Evolutionary conservation across 805 yeast species (phyloP).

Genomic region (Starmerella khaoyaiensis): DNA sequence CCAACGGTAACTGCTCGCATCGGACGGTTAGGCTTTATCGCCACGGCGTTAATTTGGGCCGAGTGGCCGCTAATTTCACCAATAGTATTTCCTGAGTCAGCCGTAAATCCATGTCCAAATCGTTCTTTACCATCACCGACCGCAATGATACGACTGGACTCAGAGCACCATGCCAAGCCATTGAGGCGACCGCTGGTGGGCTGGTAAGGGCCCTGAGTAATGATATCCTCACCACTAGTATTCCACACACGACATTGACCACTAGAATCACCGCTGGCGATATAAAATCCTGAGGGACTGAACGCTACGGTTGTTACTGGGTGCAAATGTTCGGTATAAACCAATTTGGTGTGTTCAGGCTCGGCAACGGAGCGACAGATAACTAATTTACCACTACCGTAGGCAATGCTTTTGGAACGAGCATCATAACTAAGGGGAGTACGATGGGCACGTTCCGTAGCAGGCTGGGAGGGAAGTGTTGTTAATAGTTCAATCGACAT

Average conservation of each 20-base stretch:
- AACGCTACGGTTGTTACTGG: constrained; percentile 74
- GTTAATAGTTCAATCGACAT: constrained; percentile 18
- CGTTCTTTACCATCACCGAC: constrained; percentile 90
- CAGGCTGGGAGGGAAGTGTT: constrained; percentile 64
- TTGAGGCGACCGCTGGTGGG: constrained; percentile 69
- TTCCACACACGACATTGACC: constrained; percentile 81
- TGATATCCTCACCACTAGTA: constrained; percentile 32
- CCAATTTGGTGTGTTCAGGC: constrained; percentile 39
- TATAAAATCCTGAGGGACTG: constrained; percentile 77
- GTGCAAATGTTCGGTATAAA: constrained; percentile 58
- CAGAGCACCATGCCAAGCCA: constrained; percentile 87
- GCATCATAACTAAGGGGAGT: constrained; percentile 66
- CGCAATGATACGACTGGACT: constrained; percentile 71
- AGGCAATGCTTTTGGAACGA: constrained; percentile 56
- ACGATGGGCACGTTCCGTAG: constrained; percentile 56
- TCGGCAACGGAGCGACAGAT: constrained; percentile 51
- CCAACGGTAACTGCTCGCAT: constrained; percentile 86
- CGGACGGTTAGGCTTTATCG: constrained; percentile 76
- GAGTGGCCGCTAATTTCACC: constrained; percentile 95
- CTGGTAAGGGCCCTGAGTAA: constrained; percentile 66
- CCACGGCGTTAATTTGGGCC: constrained; percentile 68
- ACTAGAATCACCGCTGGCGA: constrained; percentile 85
- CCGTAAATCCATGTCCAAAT: constrained; percentile 83
- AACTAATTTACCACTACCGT: constrained; percentile 70
- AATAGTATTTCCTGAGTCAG: constrained; percentile 92